Percentiles rank a stretch among this genome's conserved stretches.
phyloP scores from a whole-genome alignment of 805 yeast species.

The Candida hispaniensis region DNA sequence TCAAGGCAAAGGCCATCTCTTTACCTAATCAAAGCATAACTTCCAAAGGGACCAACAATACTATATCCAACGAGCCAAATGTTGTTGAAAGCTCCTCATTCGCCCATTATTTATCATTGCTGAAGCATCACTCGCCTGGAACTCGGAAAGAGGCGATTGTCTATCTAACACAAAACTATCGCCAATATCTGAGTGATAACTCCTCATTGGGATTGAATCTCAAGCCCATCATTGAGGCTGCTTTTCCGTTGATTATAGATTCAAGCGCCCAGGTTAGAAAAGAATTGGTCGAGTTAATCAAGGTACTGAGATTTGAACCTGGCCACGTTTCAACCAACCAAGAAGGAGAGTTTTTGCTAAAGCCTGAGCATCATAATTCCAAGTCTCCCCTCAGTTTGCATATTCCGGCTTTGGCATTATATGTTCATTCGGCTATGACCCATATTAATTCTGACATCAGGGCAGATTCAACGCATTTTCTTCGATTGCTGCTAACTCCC shows the following conservation, averaged over 20 bases:
- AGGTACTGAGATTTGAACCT: slow-evolving; percentile 19
- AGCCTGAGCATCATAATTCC: slow-evolving; percentile 10
- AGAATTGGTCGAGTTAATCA: slow-evolving; percentile 38
- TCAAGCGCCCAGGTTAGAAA: slow-evolving; percentile 54
- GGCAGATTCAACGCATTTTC: slow-evolving; percentile 59
- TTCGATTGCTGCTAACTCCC: slow-evolving; percentile 9
- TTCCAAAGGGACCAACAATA: slow-evolving; percentile 13
- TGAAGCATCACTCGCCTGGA: slow-evolving; percentile 60
- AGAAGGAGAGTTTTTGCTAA: slow-evolving; percentile 2
- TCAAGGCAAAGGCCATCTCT: slow-evolving; percentile 52
- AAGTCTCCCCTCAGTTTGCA: slow-evolving; percentile 30
- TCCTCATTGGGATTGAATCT: slow-evolving; percentile 44
- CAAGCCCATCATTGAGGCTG: slow-evolving; percentile 46
- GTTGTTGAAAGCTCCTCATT: slow-evolving; percentile 19
- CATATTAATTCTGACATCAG: slow-evolving; percentile 73
- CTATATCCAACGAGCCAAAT: slow-evolving; percentile 18
- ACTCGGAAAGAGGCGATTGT: slow-evolving; percentile 64
- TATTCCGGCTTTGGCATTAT: slow-evolving; percentile 39
- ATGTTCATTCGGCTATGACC: slow-evolving; percentile 85
- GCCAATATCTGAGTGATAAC: slow-evolving; percentile 32
- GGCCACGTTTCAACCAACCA: slow-evolving; percentile 12
- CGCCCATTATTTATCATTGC: slow-evolving; percentile 54
- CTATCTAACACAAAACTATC: slow-evolving; percentile 30
- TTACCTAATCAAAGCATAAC: slow-evolving; percentile 37
- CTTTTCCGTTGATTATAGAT: slow-evolving; percentile 58